Base-by-base conservation (phyloP, 495 filamentous ascomycete genomes). In the Podospora pseudocomata region DNA sequence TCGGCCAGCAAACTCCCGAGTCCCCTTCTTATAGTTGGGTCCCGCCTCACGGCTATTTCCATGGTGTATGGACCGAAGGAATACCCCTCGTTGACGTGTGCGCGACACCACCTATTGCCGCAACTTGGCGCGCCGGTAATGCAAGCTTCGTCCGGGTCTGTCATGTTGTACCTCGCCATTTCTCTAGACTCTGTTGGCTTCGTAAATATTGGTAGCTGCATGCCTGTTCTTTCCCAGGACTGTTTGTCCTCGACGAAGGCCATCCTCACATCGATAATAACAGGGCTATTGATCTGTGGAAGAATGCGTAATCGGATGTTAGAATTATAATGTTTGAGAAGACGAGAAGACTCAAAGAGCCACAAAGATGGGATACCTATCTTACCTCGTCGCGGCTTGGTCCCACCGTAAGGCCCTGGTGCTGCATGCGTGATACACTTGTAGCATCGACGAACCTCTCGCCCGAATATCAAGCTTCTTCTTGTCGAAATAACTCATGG, bases 181-280 rank as follows among this genome's bases (percentile, higher is more conserved):
- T 16, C 9, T 2, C 49, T n/a, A 3, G 39, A 49, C 5, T 49
- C 39, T n/a, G 34, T 23, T 23, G 20, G 20, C 20, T 23, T 23
- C 20, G 20, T 23, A 23, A 23, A 23, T 23, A 1, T 23, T 23
- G 20, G 20, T 23, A 23, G 20, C 20, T 23, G 20, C 20, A 23
- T 23, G 20, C 27, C 55, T 2, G 16, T 60, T 27, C 16, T 63
- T 44, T 2, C 20, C 58, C 2, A 63, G 7, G 30, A 23, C 20
- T 44, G 39, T 49, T n/a, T 6, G 23, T 67, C 54, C 20, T 68
- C 28, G 34, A 65, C 5, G 20, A 78, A 79, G 0, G 80, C 80
- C 15, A 72, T 60, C 19, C 71, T 66, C 63, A 79, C 75, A 67
- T 83, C 81, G 13, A 81, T 68, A 19, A 82, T 72, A 2, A 80